phyloP scores from a whole-genome alignment of 164 flowering plant species.

The Vitis amurensis region DNA sequence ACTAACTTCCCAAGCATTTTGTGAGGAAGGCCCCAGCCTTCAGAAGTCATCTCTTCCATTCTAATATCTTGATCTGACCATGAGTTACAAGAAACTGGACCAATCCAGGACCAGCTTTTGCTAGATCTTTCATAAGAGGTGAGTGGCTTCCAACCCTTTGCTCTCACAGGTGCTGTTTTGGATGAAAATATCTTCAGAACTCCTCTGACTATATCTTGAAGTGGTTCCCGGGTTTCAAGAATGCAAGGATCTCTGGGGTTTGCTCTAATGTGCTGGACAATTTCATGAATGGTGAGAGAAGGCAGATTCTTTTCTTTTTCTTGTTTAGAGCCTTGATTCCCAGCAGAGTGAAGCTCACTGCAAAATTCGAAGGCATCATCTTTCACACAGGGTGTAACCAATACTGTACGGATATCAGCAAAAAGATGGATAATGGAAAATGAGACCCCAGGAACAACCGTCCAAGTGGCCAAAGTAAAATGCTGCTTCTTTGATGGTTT shows the following conservation, averaged over 20 bases:
- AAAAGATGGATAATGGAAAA: constrained; percentile 96
- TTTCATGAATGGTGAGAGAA: constrained; percentile 79
- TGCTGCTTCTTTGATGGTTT: constrained; percentile 59
- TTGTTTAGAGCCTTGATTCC: constrained; percentile 29
- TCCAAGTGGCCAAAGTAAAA: constrained; percentile 74
- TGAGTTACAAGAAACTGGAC: constrained; percentile 52
- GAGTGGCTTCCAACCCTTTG: constrained; percentile 92
- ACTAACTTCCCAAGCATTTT: constrained; percentile 96
- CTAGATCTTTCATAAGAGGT: constrained; percentile 63
- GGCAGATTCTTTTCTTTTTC: constrained; percentile 41
- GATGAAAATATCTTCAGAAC: constrained; percentile 85
- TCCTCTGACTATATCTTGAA: constrained; percentile 93
- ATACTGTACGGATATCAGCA: constrained; percentile 85
- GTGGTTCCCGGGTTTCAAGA: constrained; percentile 94
- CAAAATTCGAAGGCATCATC: constrained; percentile 26
- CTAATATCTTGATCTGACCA: constrained; percentile 48
- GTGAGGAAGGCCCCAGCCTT: constrained; percentile 87
- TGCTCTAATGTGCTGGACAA: constrained; percentile 77
- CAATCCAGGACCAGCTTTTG: constrained; percentile 90
- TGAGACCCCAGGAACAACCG: constrained; percentile 82
- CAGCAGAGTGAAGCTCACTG: constrained; percentile 26
- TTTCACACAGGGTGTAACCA: constrained; percentile 52
- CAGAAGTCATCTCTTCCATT: constrained; percentile 77
- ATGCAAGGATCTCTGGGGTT: constrained; percentile 97
- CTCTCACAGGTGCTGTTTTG: constrained; percentile 91